Evolutionary conservation across 2,329 filamentous ascomycete genomes (phyloP).

Genomic region (Sporothrix euskadiensis): DNA sequence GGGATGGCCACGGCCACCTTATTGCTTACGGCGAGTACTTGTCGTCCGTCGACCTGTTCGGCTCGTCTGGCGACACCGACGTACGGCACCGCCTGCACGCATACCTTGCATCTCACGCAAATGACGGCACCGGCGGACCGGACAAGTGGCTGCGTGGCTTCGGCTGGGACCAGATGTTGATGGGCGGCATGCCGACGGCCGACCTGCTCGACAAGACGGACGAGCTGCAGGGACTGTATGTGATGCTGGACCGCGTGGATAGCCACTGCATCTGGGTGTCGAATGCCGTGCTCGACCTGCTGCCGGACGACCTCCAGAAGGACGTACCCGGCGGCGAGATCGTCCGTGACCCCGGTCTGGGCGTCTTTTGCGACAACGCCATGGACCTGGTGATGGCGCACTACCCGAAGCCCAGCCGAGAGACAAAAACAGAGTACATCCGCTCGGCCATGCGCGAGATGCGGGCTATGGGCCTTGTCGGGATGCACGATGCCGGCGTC

Average conservation of each 20-base stretch:
- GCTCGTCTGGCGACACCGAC: conserved; percentile 55
- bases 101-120: conserved; percentile 53
- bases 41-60: conserved; percentile 65
- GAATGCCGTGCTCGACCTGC: conserved; percentile 60
- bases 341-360: conserved; percentile 59
- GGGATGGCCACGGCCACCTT: conserved; percentile 71
- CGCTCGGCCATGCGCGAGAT: conserved; percentile 62
- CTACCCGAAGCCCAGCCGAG: conserved; percentile 57
- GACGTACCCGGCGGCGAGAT: conserved; percentile 65
- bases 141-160: conserved; percentile 65
- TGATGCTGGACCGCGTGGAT: conserved; percentile 70
- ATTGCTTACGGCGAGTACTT: conserved; percentile 66
- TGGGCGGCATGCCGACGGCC: conserved; percentile 65
- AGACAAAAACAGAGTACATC: conserved; percentile 57
- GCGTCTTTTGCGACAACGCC: conserved; percentile 73
- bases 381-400: conserved; percentile 61
- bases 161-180: conserved; percentile 69
- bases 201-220: conserved; percentile 57
- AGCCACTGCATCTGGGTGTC: conserved; percentile 72
- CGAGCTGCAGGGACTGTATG: conserved; percentile 55
- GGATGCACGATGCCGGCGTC: conserved; percentile 68
- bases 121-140: conserved; percentile 49
- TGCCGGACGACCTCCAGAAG: conserved; percentile 54
- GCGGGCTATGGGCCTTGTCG: conserved; percentile 66
- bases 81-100: conserved; percentile 53